Evolutionary conservation across 2,329 filamentous ascomycete genomes (phyloP), one percentile per base, ranked within the genome.

Genomic region (Colletotrichum musae): DNA sequence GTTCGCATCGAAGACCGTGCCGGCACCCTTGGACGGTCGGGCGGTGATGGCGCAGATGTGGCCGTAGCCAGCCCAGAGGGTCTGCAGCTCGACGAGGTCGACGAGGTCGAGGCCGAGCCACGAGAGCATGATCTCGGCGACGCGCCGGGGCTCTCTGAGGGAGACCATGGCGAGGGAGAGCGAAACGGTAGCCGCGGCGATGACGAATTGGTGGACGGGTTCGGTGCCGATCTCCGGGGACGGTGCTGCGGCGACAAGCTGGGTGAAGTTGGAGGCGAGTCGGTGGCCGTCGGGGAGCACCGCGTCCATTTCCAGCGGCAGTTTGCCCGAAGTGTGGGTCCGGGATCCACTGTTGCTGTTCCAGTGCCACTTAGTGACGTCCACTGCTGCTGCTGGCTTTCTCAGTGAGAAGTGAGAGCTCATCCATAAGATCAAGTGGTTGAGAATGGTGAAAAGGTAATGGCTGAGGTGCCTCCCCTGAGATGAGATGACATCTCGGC

Each of bases 21-120:
- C 39, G 5, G 36, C 15, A 12, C 15, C 2, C 4, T 28, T 26
- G 18, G 15, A 16, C 1, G 80, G 77, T 15, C 77, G 79, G 4
- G 87, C 88, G 3, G 76, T 82, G 36, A 92, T 73, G 13, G 85
- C 82, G 74, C 86, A 90, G 61, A 92, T 88, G 48, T 88, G 80
- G 2, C 85, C 85, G 68, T 87, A 87, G 16, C 84, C 85, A 0
- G 85, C 85, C 85, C 85, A 87, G 1, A 87, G 76, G 0, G 81
- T 80, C 66, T 87, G 84, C 0, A 85, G 64, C 41, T 81, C 75
- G 4, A 70, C 74, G 54, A 78, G 79, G 0, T 81, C 81, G 10
- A 82, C 74, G 7, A 86, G 75, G 50, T 83, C 75, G 4, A 86
- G 77, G 18, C 75, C 78, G 2, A 80, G 73, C 74, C 80, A 80